Evolutionary conservation across 164 flowering plant genomes (phyloP).

Genomic region (Annona squamosa): DNA sequence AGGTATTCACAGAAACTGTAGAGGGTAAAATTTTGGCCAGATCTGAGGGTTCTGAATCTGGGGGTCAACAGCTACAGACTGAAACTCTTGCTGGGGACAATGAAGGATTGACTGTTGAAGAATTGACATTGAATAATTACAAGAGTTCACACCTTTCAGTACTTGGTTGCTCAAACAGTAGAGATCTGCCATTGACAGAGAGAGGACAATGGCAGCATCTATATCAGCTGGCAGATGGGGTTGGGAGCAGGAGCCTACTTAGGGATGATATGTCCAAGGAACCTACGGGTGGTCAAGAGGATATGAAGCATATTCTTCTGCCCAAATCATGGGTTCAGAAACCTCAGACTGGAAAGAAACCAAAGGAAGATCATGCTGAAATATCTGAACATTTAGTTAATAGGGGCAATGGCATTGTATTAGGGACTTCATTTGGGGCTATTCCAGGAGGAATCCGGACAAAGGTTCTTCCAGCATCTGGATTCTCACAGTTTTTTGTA

Average conservation of each 20-base stretch:
- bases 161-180: slow-evolving; percentile 37
- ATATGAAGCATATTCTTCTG: slow-evolving; percentile 18
- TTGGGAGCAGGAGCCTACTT: slow-evolving; percentile 29
- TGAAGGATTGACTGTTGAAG: slow-evolving; percentile 53
- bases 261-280: slow-evolving; percentile 20
- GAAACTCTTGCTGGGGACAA: slow-evolving; percentile 31
- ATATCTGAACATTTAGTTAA: slow-evolving; percentile 13
- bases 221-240: slow-evolving; percentile 40
- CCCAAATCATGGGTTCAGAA: slow-evolving; percentile 31
- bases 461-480: slow-evolving; percentile 62
- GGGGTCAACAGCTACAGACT: slow-evolving; percentile 25
- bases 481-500: slow-evolving; percentile 67
- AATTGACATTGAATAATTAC: slow-evolving; percentile 51
- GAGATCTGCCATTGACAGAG: slow-evolving; percentile 25
- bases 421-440: slow-evolving; percentile 6
- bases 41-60: slow-evolving; percentile 15
- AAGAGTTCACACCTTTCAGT: slow-evolving; percentile 30
- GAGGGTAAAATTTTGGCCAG: slow-evolving; percentile 34
- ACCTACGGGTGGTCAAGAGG: slow-evolving; percentile 33
- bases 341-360: slow-evolving; percentile 8
- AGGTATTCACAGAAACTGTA: slow-evolving; percentile 27
- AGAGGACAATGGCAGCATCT: slow-evolving; percentile 44
- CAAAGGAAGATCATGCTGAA: slow-evolving; percentile 15
- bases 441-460: slow-evolving; percentile 52
- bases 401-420: slow-evolving; percentile 20